Conservation (phyloP, 257 asterid genomes). For the Anisodus tanguticus region DNA sequence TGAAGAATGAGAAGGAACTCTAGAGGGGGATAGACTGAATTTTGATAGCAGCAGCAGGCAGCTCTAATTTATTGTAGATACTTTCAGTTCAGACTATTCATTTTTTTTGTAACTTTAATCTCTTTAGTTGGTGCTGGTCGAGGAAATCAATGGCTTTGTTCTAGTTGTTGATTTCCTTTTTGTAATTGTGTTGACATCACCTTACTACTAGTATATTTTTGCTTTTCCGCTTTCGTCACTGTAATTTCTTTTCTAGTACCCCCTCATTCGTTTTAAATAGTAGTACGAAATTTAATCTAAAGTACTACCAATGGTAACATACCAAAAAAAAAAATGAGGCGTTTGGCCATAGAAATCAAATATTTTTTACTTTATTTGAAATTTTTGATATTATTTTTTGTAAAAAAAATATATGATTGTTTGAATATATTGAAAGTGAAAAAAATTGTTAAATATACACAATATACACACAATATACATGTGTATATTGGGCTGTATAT, state of each 20-base stretch:
- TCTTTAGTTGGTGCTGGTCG: constrained; percentile 8
- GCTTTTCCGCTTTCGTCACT: background rate
- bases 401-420: too few relatives aligned
- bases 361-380: too few relatives aligned
- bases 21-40: background rate
- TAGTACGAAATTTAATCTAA: background rate
- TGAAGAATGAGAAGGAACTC: constrained; percentile 45
- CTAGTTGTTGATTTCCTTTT: background rate
- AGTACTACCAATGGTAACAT: too few relatives aligned
- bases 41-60: constrained; percentile 16
- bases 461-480: too few relatives aligned
- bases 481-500: too few relatives aligned
- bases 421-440: too few relatives aligned
- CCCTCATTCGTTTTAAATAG: background rate
- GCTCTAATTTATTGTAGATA: constrained; percentile 11
- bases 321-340: too few relatives aligned
- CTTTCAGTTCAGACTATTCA: background rate
- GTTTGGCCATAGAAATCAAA: too few relatives aligned
- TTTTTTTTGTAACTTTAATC: background rate
- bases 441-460: too few relatives aligned
- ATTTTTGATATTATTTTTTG: too few relatives aligned
- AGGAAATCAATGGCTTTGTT: constrained; percentile 11
- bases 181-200: constrained; percentile 8
- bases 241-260: background rate
- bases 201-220: background rate